Base-by-base conservation (phyloP, 768 basidiomycete species). In the Leucosporidium scottii region DNA sequence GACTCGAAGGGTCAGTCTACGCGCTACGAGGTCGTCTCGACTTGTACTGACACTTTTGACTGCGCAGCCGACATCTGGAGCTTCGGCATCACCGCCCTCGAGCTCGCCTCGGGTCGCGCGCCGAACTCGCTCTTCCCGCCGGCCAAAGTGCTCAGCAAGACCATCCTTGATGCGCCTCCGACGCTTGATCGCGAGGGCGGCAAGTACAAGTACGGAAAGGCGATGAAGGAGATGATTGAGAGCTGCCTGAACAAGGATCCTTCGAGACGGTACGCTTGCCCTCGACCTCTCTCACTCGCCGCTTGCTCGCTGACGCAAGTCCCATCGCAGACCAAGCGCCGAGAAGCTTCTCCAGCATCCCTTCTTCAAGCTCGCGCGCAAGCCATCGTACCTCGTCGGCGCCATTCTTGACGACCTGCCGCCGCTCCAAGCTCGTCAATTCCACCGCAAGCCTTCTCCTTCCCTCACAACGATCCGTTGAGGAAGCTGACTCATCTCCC, bases 41-140 rank as follows among this genome's bases (percentile, higher is more conserved):
- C n/a, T n/a, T 54, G 49, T 56, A 34, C 10, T 34, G 34, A 3
- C 10, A 15, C 23, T 12, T 17, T 57, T 49, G 25, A n/a, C 55
- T 34, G 0, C 18, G 84, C 86, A 70, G 91, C 91, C 25, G 93
- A 97, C 76, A 93, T 97, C 66, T 97, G 93, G 92, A 92, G 90
- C 66, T 89, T 96, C 77, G 93, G 91, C 18, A 93, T 97, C 66
- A 94, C 92, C n/a, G 88, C 92, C 21, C 80, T 96, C 56, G 93
- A 96, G 77, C 82, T 97, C 39, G 83, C 90, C 0, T 87, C 90
- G 74, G 93, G 93, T 0, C 85, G 87, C 8, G 90, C 92, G 2
- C 93, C 93, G n/a, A 81, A 86, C 66, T 88, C 87, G 21, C 83
- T 87, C 69, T 87, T 89, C 74, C 82, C 86, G 12, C 84, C 91